A percentile compares a stretch with the other conserved stretches of the same genome.
phyloP scores from a whole-genome alignment of 306 rosid species.

The Trifolium dubium region DNA sequence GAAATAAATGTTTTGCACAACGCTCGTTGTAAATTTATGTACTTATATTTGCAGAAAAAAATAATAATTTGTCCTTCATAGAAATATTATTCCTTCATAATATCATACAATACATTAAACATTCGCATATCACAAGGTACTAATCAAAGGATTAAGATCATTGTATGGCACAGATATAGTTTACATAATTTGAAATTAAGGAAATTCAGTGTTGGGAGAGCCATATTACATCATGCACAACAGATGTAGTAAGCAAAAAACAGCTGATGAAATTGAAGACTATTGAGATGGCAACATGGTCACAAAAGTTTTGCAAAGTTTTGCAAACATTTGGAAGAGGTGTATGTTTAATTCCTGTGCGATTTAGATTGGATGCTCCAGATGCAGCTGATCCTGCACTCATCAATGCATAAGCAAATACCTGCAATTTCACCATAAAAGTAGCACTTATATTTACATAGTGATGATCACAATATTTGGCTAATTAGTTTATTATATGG shows the following conservation, averaged over 20 bases:
- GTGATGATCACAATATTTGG: no score
- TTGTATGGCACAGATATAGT: neutral
- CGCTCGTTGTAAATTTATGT: no score
- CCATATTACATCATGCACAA: slow-evolving; percentile 75
- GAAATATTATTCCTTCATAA: slow-evolving; percentile 13
- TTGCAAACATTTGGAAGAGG: slow-evolving; percentile 83
- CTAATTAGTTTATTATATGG: no score
- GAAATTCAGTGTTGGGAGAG: slow-evolving; percentile 70
- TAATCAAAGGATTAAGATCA: slow-evolving; percentile 22
- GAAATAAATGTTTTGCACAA: no score
- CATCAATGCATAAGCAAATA: slow-evolving; percentile 80
- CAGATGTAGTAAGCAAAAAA: slow-evolving; percentile 70
- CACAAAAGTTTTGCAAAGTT: slow-evolving; percentile 70
- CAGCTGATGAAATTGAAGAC: slow-evolving; percentile 80
- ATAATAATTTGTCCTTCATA: no score
- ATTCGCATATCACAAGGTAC: slow-evolving; percentile 33
- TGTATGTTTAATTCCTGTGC: slow-evolving; percentile 77
- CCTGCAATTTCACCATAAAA: slow-evolving; percentile 50
- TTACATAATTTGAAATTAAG: slow-evolving; percentile 19
- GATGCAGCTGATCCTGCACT: slow-evolving; percentile 94
- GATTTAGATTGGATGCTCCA: slow-evolving; percentile 84
- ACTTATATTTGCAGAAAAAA: no score
- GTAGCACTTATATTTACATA: neutral
- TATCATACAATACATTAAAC: neutral
- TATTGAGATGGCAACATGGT: slow-evolving; percentile 86